Evolutionary conservation across 2,329 filamentous ascomycete species (phyloP), one percentile per base, ranked within the genome.

Genomic region (Akanthomyces dipterigenus): DNA sequence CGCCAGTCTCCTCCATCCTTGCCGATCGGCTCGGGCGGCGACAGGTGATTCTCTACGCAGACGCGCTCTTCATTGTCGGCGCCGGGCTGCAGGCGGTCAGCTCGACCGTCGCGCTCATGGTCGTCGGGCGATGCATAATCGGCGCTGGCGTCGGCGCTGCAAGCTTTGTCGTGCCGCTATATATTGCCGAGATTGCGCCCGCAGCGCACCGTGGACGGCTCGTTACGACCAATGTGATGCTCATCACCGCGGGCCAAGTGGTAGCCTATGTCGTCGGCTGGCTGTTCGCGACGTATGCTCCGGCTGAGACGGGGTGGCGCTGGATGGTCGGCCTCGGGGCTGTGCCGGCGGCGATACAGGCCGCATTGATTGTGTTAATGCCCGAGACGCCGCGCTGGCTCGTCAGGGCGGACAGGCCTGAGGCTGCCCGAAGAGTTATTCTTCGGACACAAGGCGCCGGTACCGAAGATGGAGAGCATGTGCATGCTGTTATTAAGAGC

Each of bases 281-380:
- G 88, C 73, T 80, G 0, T 88, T 96, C 51, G 82, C 85, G 6
- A 80, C 82, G 61, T 78, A 78, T 62, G 82, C 78, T 0, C 72
- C 76, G 62, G 67, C 71, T 24, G 70, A 69, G 40, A 82, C 81
- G 14, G 91, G 89, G 1, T 98, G 93, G 93, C 81, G 91, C 55
- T 96, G 90, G 87, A 93, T 96, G 84, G 92, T 97, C 0, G 93
- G 93, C 0, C 74, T 97, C 0, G 93, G 93, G 0, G 89, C 89
- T 9, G 64, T 88, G 28, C 93, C 93, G 0, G 93, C 92, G 0
- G 72, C 83, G 0, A 60, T 92, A 3, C 93, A 97, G 71, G 82
- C 85, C 5, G 71, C 80, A 0, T 76, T 96, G 60, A 76, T 97
- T 63, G 67, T 85, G 2, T 78, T 85, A 56, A 88, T 96, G 83